Conservation (phyloP, 176 grass and related monocot genomes). For the Thalia dealbata region DNA sequence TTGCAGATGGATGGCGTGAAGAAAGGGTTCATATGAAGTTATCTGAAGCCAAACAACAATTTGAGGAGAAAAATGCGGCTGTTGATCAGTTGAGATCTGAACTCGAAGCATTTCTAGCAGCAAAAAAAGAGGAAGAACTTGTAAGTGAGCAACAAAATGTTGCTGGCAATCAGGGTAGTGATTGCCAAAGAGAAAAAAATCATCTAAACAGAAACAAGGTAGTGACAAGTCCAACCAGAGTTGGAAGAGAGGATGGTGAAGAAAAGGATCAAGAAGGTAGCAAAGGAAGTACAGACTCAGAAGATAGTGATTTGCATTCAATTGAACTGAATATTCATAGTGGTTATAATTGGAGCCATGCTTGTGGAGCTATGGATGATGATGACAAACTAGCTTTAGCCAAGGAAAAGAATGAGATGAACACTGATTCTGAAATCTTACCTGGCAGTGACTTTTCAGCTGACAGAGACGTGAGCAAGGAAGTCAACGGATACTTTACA, state of each 20-base stretch:
- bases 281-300: background rate
- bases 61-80: slow-evolving; percentile 55
- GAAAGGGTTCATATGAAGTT: slow-evolving; percentile 82
- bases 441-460: background rate
- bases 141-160: background rate
- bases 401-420: background rate
- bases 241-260: background rate
- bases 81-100: slow-evolving; percentile 5
- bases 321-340: slow-evolving; percentile 29
- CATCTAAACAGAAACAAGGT: background rate
- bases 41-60: slow-evolving; percentile 54
- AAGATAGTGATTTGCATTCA: slow-evolving; percentile 12
- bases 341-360: slow-evolving; percentile 40
- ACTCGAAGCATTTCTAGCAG: slow-evolving; percentile 16
- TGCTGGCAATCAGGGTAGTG: background rate
- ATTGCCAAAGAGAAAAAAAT: background rate
- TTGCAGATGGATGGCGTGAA: slow-evolving; percentile 69
- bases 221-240: background rate
- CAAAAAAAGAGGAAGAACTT: slow-evolving; percentile 8
- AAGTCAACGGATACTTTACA: background rate
- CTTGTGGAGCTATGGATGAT: slow-evolving; percentile 2
- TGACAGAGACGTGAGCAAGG: background rate
- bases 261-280: slow-evolving; percentile 6
- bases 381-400: background rate
- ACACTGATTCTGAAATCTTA: background rate